Conservation (phyloP, 257 asterid species). For the Nicotiana benthamiana region DNA sequence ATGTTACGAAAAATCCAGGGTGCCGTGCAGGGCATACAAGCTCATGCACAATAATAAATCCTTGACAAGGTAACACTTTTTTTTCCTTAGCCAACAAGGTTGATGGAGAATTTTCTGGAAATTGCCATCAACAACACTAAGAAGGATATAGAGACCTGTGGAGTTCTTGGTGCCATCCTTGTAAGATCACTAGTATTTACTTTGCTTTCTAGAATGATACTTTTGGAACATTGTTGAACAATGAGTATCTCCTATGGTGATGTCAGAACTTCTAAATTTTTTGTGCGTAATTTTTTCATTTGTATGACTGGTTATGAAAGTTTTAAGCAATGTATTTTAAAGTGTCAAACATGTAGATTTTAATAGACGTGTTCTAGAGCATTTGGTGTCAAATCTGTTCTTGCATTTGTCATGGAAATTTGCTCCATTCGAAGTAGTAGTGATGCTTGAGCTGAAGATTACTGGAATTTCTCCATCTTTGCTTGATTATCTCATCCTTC, state of each 20-base stretch:
- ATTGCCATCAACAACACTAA: conserved; percentile 39
- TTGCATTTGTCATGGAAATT: not conserved
- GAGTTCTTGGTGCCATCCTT: conserved; percentile 49
- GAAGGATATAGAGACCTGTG: conserved; percentile 42
- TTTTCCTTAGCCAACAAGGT: conserved; percentile 22
- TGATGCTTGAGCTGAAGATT: not conserved
- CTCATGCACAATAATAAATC: not conserved
- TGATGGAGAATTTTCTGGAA: conserved; percentile 42
- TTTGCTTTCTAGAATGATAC: not conserved
- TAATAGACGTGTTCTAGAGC: not conserved
- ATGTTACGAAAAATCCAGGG: not conserved
- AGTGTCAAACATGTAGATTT: not conserved
- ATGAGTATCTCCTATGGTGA: not conserved
- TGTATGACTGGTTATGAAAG: not conserved
- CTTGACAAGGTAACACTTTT: not conserved
- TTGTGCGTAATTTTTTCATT: not conserved
- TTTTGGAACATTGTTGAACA: not conserved
- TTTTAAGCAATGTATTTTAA: not conserved
- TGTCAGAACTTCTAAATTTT: no score
- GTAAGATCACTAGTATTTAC: conserved; percentile 18
- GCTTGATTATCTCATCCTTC: not conserved
- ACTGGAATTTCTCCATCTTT: not conserved
- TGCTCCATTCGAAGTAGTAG: not conserved
- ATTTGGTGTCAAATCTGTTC: not conserved
- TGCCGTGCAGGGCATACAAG: not conserved